Evolutionary conservation across 306 rosid species (phyloP).

Genomic region (Cucurbita pepo): DNA sequence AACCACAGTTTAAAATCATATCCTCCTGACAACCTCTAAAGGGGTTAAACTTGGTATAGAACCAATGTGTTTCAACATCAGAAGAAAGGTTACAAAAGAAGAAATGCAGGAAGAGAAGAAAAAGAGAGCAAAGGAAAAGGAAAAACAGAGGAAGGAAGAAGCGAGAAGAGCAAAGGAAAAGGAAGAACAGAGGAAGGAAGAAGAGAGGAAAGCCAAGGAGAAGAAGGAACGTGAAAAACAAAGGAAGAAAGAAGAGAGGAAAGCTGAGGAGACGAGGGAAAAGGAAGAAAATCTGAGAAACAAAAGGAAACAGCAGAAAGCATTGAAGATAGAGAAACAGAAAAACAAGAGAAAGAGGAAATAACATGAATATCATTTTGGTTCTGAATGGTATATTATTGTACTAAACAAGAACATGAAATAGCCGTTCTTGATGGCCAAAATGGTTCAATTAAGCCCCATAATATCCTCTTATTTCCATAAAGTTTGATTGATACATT

Average conservation of each 20-base stretch:
- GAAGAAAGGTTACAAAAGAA: slow-evolving; percentile 21
- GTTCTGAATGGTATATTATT: neutral
- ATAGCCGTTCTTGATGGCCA: neutral
- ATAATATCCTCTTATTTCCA: neutral
- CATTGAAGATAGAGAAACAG: slow-evolving; percentile 7
- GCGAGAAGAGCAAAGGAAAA: neutral
- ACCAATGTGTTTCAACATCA: slow-evolving; percentile 34
- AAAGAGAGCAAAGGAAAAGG: slow-evolving; percentile 20
- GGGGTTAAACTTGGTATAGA: too few species aligned
- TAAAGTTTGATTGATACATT: neutral
- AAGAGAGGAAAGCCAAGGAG: neutral
- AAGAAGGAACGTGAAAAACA: neutral
- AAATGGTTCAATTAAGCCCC: neutral
- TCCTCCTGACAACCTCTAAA: neutral
- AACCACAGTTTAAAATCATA: too few species aligned
- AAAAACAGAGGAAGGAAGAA: neutral
- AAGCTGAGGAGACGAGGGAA: slow-evolving; percentile 7
- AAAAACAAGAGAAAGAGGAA: slow-evolving; percentile 15
- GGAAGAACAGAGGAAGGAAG: slow-evolving; percentile 9
- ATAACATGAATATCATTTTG: neutral
- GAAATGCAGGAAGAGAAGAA: slow-evolving; percentile 28
- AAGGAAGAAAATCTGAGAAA: slow-evolving; percentile 2
- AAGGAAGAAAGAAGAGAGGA: neutral
- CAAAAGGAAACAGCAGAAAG: slow-evolving; percentile 1
- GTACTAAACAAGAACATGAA: neutral